Conservation (phyloP, 2,329 filamentous ascomycete species). For the Diplocarpon mali region DNA sequence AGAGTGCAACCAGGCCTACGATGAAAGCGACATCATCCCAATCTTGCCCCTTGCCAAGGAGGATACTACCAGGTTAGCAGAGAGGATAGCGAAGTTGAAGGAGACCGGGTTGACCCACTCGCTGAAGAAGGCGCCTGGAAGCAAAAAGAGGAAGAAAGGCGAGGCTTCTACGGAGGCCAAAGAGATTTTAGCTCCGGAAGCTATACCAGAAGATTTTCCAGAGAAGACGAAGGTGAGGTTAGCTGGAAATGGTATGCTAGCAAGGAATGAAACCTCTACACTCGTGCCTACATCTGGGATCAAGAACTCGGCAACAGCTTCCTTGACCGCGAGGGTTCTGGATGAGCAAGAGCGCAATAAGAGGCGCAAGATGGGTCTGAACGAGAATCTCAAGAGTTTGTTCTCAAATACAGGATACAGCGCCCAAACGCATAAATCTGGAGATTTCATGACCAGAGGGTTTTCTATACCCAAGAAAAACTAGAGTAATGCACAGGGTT, state of each 20-base stretch:
- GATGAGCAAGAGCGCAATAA: slow-evolving; percentile 79
- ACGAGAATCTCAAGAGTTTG: slow-evolving; percentile 43
- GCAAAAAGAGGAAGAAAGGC: slow-evolving; percentile 67
- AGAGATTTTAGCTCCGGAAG: slow-evolving; percentile 3
- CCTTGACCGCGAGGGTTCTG: slow-evolving; percentile 74
- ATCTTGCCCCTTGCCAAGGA: slow-evolving; percentile 62
- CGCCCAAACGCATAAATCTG: slow-evolving; percentile 30
- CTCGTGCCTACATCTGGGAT: slow-evolving; percentile 41
- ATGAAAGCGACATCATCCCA: slow-evolving; percentile 64
- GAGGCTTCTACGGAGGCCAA: slow-evolving; percentile 31
- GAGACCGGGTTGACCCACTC: slow-evolving; percentile 71
- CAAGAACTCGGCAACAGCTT: slow-evolving; percentile 80
- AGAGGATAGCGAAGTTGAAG: slow-evolving; percentile 57
- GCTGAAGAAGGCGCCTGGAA: slow-evolving; percentile 64
- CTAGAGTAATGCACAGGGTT: not conserved
- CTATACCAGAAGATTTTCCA: slow-evolving; percentile 11
- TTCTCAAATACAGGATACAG: slow-evolving; percentile 36
- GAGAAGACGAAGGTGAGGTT: slow-evolving; percentile 16
- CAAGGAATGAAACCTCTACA: slow-evolving; percentile 28
- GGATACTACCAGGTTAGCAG: slow-evolving; percentile 57
- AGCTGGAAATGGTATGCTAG: slow-evolving; percentile 22
- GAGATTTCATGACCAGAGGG: slow-evolving; percentile 48
- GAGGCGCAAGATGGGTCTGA: slow-evolving; percentile 54
- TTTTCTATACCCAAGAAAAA: slow-evolving; percentile 37
- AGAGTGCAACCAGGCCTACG: slow-evolving; percentile 68